Percentiles rank a stretch among this genome's conserved stretches.
phyloP scores from a whole-genome alignment of 2,329 filamentous ascomycete species.

The Eurotiales sp. region DNA sequence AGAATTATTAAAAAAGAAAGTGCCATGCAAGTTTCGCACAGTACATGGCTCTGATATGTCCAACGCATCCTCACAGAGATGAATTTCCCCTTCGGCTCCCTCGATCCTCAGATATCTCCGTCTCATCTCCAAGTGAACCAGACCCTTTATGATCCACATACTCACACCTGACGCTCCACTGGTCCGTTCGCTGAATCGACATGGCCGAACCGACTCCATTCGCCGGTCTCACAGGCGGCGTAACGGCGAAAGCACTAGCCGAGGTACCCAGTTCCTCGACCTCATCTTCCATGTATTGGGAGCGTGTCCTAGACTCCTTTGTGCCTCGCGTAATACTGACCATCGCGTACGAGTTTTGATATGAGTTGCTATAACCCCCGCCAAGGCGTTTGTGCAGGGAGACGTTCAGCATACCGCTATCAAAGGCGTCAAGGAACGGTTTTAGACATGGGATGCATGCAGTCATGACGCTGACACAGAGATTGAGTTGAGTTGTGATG shows the following conservation, averaged over 20 bases:
- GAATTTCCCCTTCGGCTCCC: neutral
- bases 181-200: neutral
- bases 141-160: neutral
- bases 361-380: neutral
- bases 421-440: constrained; percentile 3
- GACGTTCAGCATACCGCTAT: constrained; percentile 4
- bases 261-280: neutral
- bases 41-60: neutral
- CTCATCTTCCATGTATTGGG: neutral
- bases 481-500: constrained; percentile 6
- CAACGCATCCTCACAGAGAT: neutral
- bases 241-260: constrained; percentile 3
- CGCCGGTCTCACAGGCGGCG: neutral
- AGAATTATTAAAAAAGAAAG: neutral
- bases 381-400: neutral
- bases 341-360: neutral
- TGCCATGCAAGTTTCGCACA: neutral
- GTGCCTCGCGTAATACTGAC: neutral
- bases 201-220: neutral
- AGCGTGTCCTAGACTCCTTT: constrained; percentile 1
- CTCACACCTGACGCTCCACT: neutral
- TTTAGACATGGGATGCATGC: constrained; percentile 3
- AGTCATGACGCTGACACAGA: constrained; percentile 2
- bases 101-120: neutral
- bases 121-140: neutral